Conservation (phyloP, 75 land plant species). For the Isoetes taiwanensis region DNA sequence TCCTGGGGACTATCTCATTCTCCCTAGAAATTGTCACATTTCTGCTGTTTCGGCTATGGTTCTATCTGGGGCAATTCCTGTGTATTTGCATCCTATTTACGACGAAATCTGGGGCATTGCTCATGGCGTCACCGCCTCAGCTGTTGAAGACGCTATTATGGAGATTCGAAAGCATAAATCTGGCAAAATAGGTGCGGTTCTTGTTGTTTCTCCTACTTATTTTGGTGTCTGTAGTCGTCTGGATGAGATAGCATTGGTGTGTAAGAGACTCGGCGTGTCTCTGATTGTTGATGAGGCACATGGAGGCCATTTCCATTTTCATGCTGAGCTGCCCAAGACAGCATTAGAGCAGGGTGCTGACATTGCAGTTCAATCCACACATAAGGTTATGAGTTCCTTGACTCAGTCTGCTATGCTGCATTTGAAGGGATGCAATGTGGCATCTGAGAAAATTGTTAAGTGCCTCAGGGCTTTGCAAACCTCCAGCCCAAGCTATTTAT, state of each 20-base stretch:
- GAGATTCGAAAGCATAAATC: slow-evolving; percentile 24
- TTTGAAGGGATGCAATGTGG: slow-evolving; percentile 39
- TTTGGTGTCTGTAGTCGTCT: slow-evolving; percentile 74
- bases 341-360: slow-evolving; percentile 86
- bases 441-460: slow-evolving; percentile 30
- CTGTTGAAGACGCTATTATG: slow-evolving; percentile 49
- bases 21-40: slow-evolving; percentile 72
- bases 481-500: slow-evolving; percentile 84
- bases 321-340: slow-evolving; percentile 49
- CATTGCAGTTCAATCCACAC: slow-evolving; percentile 78
- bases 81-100: slow-evolving; percentile 52
- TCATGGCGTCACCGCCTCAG: slow-evolving; percentile 31
- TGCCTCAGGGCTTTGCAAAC: slow-evolving; percentile 86
- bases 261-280: slow-evolving; percentile 50
- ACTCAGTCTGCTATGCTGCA: slow-evolving; percentile 98
- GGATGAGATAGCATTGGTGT: slow-evolving; percentile 33
- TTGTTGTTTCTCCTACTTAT: slow-evolving; percentile 81
- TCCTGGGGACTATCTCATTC: slow-evolving; percentile 55
- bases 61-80: slow-evolving; percentile 59
- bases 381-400: slow-evolving; percentile 78
- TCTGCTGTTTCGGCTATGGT: slow-evolving; percentile 73
- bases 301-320: slow-evolving; percentile 85
- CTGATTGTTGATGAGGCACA: slow-evolving; percentile 90
- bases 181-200: slow-evolving; percentile 51
- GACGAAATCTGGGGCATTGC: slow-evolving; percentile 57